These are phyloP conservation scores for Bondarzewia mesenterica DNA, from an alignment of 1,284 basidiomycete genomes.

Conservation along the genomic window DNA sequence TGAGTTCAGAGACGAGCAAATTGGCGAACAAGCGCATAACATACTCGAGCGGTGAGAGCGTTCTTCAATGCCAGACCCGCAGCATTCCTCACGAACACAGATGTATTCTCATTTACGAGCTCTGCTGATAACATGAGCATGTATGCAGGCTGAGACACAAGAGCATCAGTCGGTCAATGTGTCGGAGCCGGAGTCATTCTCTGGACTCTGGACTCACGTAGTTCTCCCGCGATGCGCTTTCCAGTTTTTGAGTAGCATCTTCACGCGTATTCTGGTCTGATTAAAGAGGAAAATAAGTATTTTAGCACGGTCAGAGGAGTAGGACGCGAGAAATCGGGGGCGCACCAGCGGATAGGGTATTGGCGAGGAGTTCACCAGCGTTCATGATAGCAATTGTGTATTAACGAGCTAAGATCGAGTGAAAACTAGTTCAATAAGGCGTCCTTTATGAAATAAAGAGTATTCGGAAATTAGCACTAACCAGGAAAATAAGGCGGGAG, in stretches of 20 bases:
- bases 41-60: constrained; percentile 81
- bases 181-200: constrained; percentile 13
- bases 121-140: constrained; percentile 82
- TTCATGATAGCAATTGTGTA: constrained; percentile 56
- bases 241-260: constrained; percentile 82
- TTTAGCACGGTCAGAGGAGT: constrained; percentile 18
- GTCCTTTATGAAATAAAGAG: neutral
- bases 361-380: constrained; percentile 81
- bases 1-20: constrained; percentile 7
- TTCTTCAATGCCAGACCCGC: constrained; percentile 98
- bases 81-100: constrained; percentile 82
- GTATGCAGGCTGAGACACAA: constrained; percentile 66
- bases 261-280: constrained; percentile 81
- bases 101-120: constrained; percentile 67
- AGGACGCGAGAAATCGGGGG: constrained; percentile 16
- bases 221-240: constrained; percentile 78
- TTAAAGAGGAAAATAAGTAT: constrained; percentile 13
- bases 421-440: neutral
- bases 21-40: constrained; percentile 24
- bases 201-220: constrained; percentile 48
- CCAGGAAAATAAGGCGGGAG: constrained; percentile 8
- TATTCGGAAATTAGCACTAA: neutral
- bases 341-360: constrained; percentile 84
- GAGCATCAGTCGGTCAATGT: constrained; percentile 15
- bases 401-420: neutral